A percentile compares a stretch with the other conserved stretches of the same genome.
These are phyloP conservation scores for Ceratonia siliqua DNA, from an alignment of 306 rosid genomes.

Conservation along the genomic window DNA sequence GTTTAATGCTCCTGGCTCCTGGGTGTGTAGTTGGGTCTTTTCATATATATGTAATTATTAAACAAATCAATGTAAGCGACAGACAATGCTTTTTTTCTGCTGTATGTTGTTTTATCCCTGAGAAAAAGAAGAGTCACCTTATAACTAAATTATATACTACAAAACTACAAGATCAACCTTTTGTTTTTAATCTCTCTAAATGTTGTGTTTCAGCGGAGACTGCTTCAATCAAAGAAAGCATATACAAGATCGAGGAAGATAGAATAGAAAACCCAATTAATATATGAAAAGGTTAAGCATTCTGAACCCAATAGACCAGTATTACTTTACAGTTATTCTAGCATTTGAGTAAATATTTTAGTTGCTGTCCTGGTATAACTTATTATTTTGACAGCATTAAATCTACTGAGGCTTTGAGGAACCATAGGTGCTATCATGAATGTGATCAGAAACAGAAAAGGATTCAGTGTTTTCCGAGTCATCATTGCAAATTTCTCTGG, in stretches of 20 bases:
- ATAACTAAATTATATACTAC: background rate
- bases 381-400: background rate
- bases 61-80: conserved; percentile 31
- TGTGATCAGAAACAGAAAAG: background rate
- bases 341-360: background rate
- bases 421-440: background rate
- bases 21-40: background rate
- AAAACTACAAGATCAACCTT: background rate
- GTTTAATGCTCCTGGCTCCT: background rate
- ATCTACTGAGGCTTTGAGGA: no score
- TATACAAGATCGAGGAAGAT: background rate
- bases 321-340: no score
- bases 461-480: background rate
- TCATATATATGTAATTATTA: conserved; percentile 31
- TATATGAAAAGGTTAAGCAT: no score
- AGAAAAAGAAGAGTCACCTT: background rate
- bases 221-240: background rate
- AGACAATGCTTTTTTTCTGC: conserved; percentile 17
- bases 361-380: background rate
- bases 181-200: background rate
- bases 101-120: conserved; percentile 27
- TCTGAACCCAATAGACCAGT: no score
- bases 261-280: background rate
- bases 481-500: background rate
- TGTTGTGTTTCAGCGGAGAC: background rate